Conservation (phyloP, 176 grass and related monocot species). For the Oryza glaberrima region DNA sequence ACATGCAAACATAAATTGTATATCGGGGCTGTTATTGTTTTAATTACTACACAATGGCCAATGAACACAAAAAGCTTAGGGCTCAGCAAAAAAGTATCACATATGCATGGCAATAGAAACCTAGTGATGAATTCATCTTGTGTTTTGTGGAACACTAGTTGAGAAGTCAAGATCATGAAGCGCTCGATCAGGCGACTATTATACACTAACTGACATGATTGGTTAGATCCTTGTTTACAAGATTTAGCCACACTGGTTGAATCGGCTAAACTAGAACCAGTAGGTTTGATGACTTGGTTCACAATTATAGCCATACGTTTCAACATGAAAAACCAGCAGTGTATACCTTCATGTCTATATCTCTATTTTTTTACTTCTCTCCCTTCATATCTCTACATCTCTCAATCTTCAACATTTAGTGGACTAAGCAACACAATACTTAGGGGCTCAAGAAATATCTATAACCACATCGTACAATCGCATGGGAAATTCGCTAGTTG, state of each 20-base stretch:
- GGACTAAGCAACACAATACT: background rate
- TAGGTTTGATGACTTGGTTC: no score
- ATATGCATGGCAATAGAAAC: constrained; percentile 21
- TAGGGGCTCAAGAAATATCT: constrained; percentile 14
- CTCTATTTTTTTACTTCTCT: background rate
- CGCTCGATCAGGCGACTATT: background rate
- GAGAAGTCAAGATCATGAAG: background rate
- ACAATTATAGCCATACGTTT: background rate
- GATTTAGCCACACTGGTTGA: no score
- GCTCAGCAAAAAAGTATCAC: constrained; percentile 8
- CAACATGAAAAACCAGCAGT: background rate
- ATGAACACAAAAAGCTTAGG: constrained; percentile 15
- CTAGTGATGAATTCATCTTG: background rate
- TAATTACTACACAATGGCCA: background rate
- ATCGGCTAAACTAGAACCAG: no score
- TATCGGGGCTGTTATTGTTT: background rate
- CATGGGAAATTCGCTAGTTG: background rate
- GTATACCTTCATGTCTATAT: background rate
- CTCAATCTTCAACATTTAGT: background rate
- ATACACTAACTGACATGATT: background rate
- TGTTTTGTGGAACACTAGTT: background rate
- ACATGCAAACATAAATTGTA: background rate
- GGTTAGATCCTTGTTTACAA: background rate
- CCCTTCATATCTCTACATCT: background rate
- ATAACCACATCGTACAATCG: background rate